Conservation (phyloP, 2,329 filamentous ascomycete species). For the Penicillium sp. region DNA sequence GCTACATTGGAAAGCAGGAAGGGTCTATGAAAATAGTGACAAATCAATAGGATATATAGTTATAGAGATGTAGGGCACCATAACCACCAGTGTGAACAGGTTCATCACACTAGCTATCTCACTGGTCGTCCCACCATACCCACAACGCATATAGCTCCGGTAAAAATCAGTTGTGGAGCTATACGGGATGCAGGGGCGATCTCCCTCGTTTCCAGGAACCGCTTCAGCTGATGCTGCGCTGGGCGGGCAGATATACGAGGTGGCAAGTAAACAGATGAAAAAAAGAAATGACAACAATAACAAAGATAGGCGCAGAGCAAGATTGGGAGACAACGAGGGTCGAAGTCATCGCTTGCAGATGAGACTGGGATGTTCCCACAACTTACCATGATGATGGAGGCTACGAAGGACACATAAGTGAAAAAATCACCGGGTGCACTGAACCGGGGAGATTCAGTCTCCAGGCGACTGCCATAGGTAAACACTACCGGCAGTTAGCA, state of each 20-base stretch:
- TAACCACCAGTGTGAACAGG: constrained; percentile 53
- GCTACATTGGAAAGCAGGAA: no score
- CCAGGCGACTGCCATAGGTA: constrained; percentile 67
- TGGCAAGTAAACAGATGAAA: no score
- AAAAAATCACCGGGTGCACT: no score
- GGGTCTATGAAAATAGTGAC: no score
- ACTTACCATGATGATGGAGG: constrained; percentile 68
- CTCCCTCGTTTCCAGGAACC: constrained; percentile 80
- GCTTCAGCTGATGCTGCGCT: constrained; percentile 60
- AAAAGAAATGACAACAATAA: no score
- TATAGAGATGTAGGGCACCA: constrained; percentile 55
- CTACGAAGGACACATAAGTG: constrained; percentile 68
- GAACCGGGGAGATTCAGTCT: no score
- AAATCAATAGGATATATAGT: constrained; percentile 14
- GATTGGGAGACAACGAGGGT: no score
- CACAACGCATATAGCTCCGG: constrained; percentile 51
- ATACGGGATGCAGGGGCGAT: constrained; percentile 60
- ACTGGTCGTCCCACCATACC: constrained; percentile 68
- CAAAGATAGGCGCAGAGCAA: no score
- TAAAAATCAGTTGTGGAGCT: no score
- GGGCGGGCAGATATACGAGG: constrained; percentile 78
- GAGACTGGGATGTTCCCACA: no score
- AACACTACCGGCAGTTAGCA: constrained; percentile 50
- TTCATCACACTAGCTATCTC: constrained; percentile 52
- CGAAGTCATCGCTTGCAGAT: no score